Base-by-base conservation (phyloP, 805 yeast species). In the Ogataea ramenticola region DNA sequence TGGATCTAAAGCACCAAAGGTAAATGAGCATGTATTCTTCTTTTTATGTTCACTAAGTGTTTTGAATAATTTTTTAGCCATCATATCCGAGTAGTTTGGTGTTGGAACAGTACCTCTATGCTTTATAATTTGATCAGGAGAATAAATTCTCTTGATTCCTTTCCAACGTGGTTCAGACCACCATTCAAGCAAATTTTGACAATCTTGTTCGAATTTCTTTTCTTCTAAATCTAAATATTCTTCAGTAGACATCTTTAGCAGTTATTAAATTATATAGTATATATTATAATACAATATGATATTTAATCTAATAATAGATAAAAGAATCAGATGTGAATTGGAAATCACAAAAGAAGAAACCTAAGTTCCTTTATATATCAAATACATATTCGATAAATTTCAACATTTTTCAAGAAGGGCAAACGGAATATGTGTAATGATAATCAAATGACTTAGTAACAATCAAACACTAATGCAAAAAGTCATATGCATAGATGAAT, bases 1-100 rank as follows among this genome's bases (percentile, higher is more conserved):
- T 24, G 97, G 96, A 66, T 91, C 97, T 57, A 91, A 74, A 21
- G 97, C 97, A 64, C 97, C 98, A 61, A 88, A 90, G 30, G 97
- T 89, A 74, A 80, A 82, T 20, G 96, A 83, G 32, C 79, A 84
- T 39, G 95, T 79, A 61, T 80, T 80, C 52, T 82, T 70, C 47
- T 65, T 64, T 64, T 77, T 87, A 61, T 88, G 97, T 61, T 86
- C 80, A 50, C 70, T 68, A 47, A 91, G 73, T 37, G 86, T 66
- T 49, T 69, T 66, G 71, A 63, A 91, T 54, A 91, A 77, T 67
- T 91, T 91, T 63, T 84, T 82, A 43, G 97, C 84, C 77, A 84
- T 89, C 34, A 67, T 60, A 43, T 82, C 76, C 7, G 96, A 85
- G 41, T 95, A 89, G 64, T 84, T 86, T 40, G 80, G 75, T 45